Evolutionary conservation across 257 asterid species (phyloP).

Genomic region (Solanum ossicruentum): DNA sequence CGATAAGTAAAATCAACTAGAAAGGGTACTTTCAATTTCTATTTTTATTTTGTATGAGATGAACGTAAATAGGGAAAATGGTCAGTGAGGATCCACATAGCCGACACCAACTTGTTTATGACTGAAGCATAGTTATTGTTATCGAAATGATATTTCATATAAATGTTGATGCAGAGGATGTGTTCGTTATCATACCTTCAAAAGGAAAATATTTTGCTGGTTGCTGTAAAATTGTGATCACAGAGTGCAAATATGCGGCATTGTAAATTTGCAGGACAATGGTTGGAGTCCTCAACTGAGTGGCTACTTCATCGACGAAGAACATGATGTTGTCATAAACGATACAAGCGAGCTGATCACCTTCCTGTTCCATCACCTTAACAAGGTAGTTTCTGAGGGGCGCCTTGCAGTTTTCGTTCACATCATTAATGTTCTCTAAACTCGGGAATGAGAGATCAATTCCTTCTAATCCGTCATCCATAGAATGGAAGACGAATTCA

Average conservation of each 20-base stretch:
- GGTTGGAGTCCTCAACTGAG: slow-evolving; percentile 21
- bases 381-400: slow-evolving; percentile 17
- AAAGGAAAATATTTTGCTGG: slow-evolving; percentile 9
- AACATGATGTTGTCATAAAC: slow-evolving; percentile 30
- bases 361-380: not conserved
- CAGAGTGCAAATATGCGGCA: slow-evolving; percentile 22
- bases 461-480: slow-evolving; percentile 2
- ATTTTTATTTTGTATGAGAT: no score
- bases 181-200: slow-evolving; percentile 3
- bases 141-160: not conserved
- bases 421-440: not conserved
- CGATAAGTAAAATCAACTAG: no score
- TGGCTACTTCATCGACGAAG: slow-evolving; percentile 25
- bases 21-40: no score
- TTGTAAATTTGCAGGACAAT: slow-evolving; percentile 23
- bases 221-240: slow-evolving; percentile 7
- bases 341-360: slow-evolving; percentile 15
- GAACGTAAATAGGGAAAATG: no score
- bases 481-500: slow-evolving; percentile 16
- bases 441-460: not conserved
- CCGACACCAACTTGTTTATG: no score
- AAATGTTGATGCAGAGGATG: not conserved
- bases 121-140: not conserved
- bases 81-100: no score
- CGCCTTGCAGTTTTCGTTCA: slow-evolving; percentile 22